phyloP scores from a whole-genome alignment of 2,329 filamentous ascomycete species.

The Penicillium sp. region DNA sequence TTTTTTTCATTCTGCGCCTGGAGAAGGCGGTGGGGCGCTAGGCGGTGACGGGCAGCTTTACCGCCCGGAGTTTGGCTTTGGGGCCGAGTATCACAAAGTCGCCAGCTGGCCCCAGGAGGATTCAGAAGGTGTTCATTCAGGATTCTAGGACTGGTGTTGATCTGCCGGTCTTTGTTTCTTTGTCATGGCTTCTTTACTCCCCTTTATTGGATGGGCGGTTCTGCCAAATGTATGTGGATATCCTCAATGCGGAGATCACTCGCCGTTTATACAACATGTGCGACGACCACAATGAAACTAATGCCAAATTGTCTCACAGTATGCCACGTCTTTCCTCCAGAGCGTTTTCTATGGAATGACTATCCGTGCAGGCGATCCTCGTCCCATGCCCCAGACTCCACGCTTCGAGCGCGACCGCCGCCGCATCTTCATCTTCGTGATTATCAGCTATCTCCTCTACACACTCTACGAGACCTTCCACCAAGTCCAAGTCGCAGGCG shows the following conservation, averaged over 20 bases:
- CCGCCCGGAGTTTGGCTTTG: constrained; percentile 3
- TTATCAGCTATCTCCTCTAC: constrained; percentile 82
- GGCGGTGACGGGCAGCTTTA: constrained; percentile 25
- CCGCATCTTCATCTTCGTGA: constrained; percentile 79
- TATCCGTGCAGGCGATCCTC: constrained; percentile 84
- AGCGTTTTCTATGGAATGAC: constrained; percentile 82
- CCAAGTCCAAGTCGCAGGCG: constrained; percentile 68
- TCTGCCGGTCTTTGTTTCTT: neutral
- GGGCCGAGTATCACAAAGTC: constrained; percentile 5
- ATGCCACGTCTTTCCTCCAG: constrained; percentile 76
- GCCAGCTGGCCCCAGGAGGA: constrained; percentile 6
- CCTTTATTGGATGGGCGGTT: constrained; percentile 62
- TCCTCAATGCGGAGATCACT: constrained; percentile 7
- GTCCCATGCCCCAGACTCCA: constrained; percentile 67
- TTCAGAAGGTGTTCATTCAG: neutral
- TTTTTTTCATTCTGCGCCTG: constrained; percentile 32
- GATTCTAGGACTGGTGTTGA: neutral
- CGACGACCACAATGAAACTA: neutral
- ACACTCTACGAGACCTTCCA: constrained; percentile 91
- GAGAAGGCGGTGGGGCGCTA: constrained; percentile 28
- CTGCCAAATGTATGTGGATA: constrained; percentile 57
- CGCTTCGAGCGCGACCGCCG: constrained; percentile 74
- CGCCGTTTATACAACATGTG: neutral
- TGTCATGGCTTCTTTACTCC: constrained; percentile 51
- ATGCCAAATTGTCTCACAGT: constrained; percentile 49